Evolutionary conservation across 2,329 filamentous ascomycete genomes (phyloP).

Genomic region (Fusarium aywerte): DNA sequence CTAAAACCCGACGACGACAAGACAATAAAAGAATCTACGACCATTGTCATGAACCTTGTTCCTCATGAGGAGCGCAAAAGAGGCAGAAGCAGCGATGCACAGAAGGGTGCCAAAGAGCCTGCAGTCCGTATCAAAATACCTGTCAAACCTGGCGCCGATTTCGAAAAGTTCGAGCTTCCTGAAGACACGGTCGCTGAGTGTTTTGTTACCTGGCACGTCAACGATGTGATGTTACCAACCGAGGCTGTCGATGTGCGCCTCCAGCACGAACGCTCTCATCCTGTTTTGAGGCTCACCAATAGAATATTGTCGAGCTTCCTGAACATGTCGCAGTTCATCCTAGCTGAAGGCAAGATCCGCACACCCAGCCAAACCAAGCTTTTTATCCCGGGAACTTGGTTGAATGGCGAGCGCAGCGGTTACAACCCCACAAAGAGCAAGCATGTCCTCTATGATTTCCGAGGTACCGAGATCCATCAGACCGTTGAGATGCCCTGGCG

Average conservation of each 20-base stretch:
- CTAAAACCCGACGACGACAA: conserved; percentile 50
- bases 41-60: conserved; percentile 60
- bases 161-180: conserved; percentile 46
- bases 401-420: neutral
- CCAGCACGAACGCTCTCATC: conserved; percentile 50
- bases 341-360: conserved; percentile 55
- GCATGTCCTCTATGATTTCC: conserved; percentile 55
- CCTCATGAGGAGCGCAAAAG: conserved; percentile 41
- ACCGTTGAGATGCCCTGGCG: conserved; percentile 55
- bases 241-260: conserved; percentile 62
- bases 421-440: neutral
- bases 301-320: conserved; percentile 58
- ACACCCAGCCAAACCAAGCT: conserved; percentile 50
- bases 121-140: conserved; percentile 49
- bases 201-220: conserved; percentile 44
- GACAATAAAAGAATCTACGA: conserved; percentile 40
- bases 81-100: conserved; percentile 27
- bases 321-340: conserved; percentile 56
- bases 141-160: conserved; percentile 44
- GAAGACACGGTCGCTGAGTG: conserved; percentile 49
- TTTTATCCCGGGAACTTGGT: conserved; percentile 18
- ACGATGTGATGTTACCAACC: conserved; percentile 60
- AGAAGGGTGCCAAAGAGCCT: conserved; percentile 22
- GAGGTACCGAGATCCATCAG: conserved; percentile 64
- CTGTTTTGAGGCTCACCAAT: conserved; percentile 53